Evolutionary conservation across 345 rosid species (phyloP).

Genomic region (Aquilaria malaccensis): DNA sequence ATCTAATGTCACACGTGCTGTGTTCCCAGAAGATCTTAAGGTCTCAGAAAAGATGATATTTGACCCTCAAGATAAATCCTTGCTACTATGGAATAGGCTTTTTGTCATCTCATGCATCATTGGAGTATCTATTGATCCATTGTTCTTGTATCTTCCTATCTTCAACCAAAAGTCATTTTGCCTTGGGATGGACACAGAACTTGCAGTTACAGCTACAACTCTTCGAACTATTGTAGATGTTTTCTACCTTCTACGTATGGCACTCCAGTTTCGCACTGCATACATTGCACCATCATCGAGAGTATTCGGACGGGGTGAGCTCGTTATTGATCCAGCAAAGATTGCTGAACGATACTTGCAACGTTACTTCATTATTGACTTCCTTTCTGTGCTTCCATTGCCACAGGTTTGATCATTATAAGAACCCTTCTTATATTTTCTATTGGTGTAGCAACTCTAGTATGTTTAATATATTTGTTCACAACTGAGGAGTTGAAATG

Average conservation of each 20-base stretch:
- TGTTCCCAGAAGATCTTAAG: conserved; percentile 74
- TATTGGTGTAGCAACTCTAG: neutral
- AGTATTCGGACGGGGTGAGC: conserved; percentile 94
- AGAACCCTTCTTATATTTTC: neutral
- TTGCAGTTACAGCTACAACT: conserved; percentile 57
- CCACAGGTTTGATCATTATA: conserved; percentile 51
- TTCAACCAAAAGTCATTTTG: conserved; percentile 41
- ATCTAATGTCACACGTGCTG: conserved; percentile 48
- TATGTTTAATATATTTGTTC: neutral
- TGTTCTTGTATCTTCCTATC: conserved; percentile 75
- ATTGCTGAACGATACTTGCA: conserved; percentile 59
- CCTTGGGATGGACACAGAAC: conserved; percentile 47
- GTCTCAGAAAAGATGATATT: conserved; percentile 59
- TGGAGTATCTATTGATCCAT: conserved; percentile 71
- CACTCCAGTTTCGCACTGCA: conserved; percentile 76
- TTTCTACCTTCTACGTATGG: conserved; percentile 62
- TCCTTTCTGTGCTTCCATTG: conserved; percentile 68
- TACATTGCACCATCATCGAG: conserved; percentile 85
- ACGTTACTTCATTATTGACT: conserved; percentile 68
- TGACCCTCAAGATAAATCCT: conserved; percentile 81
- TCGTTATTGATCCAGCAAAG: conserved; percentile 75
- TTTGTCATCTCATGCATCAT: conserved; percentile 68
- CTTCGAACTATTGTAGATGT: conserved; percentile 50
- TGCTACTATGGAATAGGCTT: conserved; percentile 71
- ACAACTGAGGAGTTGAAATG: neutral